Evolutionary conservation across 1,284 basidiomycete genomes (phyloP).

Genomic region (Abortiporus biennis): DNA sequence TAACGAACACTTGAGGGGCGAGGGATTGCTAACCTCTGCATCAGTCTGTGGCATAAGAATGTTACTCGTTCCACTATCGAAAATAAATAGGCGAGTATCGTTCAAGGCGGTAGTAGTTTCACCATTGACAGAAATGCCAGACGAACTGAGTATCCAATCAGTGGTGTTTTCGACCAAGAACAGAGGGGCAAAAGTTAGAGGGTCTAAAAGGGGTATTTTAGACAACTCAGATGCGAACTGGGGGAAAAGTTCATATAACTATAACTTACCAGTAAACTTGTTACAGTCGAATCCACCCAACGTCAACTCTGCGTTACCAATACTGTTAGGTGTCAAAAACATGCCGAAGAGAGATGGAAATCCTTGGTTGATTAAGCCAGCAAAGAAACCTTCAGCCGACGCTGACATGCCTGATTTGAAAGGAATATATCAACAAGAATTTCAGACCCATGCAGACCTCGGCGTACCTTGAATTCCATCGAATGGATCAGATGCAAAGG

Average conservation of each 20-base stretch:
- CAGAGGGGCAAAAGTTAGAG: conserved; percentile 38
- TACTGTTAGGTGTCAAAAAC: conserved; percentile 40
- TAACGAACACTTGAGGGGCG: too few species aligned
- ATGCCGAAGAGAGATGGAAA: conserved; percentile 47
- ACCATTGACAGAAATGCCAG: conserved; percentile 44
- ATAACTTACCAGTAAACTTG: conserved; percentile 37
- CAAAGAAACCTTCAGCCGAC: conserved; percentile 42
- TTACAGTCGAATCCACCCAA: conserved; percentile 45
- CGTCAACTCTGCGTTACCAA: conserved; percentile 47
- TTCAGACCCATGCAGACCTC: conserved; percentile 24
- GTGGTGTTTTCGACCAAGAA: conserved; percentile 26
- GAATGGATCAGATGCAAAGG: conserved; percentile 47
- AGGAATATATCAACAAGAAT: conserved; percentile 3
- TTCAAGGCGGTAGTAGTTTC: conserved; percentile 38
- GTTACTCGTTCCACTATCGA: conserved; percentile 53
- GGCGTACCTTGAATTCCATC: conserved; percentile 45
- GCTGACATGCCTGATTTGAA: conserved; percentile 36
- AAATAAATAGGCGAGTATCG: conserved; percentile 37
- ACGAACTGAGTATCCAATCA: conserved; percentile 40
- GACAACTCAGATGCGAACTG: too few species aligned
- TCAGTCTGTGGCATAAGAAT: conserved; percentile 42
- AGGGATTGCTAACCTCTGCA: conserved; percentile 37
- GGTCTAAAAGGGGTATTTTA: too few species aligned
- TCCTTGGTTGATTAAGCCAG: conserved; percentile 37
- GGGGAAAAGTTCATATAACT: too few species aligned